Percentiles rank a stretch among this genome's conserved stretches.
These are phyloP conservation scores for Fusarium piperis DNA, from an alignment of 2,329 filamentous ascomycete genomes.

Conservation along the genomic window DNA sequence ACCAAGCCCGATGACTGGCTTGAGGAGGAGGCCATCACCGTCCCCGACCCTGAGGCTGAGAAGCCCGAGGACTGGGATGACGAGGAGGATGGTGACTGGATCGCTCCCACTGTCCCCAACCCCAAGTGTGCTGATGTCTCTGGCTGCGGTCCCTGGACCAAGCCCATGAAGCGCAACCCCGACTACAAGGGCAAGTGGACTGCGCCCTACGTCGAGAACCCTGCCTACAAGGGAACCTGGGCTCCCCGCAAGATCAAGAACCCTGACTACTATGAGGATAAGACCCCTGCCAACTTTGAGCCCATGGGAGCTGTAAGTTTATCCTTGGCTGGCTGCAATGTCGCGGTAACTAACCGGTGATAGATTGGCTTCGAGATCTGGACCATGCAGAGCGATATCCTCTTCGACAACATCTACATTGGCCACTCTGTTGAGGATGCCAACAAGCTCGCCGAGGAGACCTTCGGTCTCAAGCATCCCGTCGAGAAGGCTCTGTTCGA, in stretches of 20 bases:
- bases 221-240: slow-evolving; percentile 97
- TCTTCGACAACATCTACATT: slow-evolving; percentile 99
- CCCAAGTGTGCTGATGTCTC: slow-evolving; percentile 93
- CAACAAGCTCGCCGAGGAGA: slow-evolving; percentile 86
- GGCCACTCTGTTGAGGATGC: slow-evolving; percentile 96
- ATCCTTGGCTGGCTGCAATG: not conserved
- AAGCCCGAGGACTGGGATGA: slow-evolving; percentile 99
- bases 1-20: slow-evolving; percentile 96
- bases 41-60: slow-evolving; percentile 92
- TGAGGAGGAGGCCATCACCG: slow-evolving; percentile 81
- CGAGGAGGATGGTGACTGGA: slow-evolving; percentile 98
- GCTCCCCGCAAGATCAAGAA: slow-evolving; percentile 95
- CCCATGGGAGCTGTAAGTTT: slow-evolving; percentile 92
- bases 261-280: slow-evolving; percentile 96
- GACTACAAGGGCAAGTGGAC: slow-evolving; percentile 99
- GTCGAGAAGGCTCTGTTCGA: slow-evolving; percentile 84
- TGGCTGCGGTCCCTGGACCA: slow-evolving; percentile 92
- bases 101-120: slow-evolving; percentile 90
- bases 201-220: slow-evolving; percentile 94
- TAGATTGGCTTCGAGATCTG: slow-evolving; percentile 99
- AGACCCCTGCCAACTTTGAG: slow-evolving; percentile 95
- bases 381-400: slow-evolving; percentile 99
- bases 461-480: slow-evolving; percentile 87
- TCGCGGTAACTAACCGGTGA: slow-evolving; percentile 22
- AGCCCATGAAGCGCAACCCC: slow-evolving; percentile 93